Evolutionary conservation across 371 early-diverging fungal species (phyloP).

Genomic region (Blakeslea trispora): DNA sequence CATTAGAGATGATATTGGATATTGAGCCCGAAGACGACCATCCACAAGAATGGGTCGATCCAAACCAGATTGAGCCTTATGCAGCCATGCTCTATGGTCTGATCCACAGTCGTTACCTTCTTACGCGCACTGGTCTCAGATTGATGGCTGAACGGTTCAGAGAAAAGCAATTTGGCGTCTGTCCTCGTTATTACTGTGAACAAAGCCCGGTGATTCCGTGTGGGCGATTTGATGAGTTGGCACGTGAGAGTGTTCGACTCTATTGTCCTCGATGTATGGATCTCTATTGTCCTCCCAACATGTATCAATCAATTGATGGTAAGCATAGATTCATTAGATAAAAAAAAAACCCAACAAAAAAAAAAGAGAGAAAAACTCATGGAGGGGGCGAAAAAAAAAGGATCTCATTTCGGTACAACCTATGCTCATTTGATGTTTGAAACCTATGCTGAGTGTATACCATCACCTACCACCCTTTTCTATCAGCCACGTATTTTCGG

Average conservation of each 20-base stretch:
- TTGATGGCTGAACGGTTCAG: slow-evolving; percentile 78
- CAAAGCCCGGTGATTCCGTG: slow-evolving; percentile 79
- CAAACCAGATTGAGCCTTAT: slow-evolving; percentile 50
- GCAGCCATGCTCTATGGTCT: slow-evolving; percentile 76
- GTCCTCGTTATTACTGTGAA: slow-evolving; percentile 82
- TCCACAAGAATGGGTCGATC: slow-evolving; percentile 33
- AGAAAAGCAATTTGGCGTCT: slow-evolving; percentile 81
- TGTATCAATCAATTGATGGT: slow-evolving; percentile 84
- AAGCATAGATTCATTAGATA: too few relatives aligned
- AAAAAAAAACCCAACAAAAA: too few relatives aligned
- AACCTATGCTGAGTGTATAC: slow-evolving; percentile 76
- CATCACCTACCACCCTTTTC: slow-evolving; percentile 52
- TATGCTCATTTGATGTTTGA: slow-evolving; percentile 93
- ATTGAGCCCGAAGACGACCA: slow-evolving; percentile 76
- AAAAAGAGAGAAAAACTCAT: too few relatives aligned
- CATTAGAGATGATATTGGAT: slow-evolving; percentile 87
- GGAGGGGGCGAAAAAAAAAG: too few relatives aligned
- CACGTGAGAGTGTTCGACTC: slow-evolving; percentile 67
- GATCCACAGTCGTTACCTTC: slow-evolving; percentile 82
- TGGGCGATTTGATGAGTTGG: slow-evolving; percentile 76
- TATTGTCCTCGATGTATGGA: slow-evolving; percentile 89
- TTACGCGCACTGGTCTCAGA: slow-evolving; percentile 77
- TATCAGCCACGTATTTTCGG: slow-evolving; percentile 87
- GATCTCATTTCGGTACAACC: slow-evolving; percentile 95
- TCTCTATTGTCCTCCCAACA: slow-evolving; percentile 80